phyloP scores from a whole-genome alignment of 208 protist genomes.

The Herpetomonas samuelpessoai region DNA sequence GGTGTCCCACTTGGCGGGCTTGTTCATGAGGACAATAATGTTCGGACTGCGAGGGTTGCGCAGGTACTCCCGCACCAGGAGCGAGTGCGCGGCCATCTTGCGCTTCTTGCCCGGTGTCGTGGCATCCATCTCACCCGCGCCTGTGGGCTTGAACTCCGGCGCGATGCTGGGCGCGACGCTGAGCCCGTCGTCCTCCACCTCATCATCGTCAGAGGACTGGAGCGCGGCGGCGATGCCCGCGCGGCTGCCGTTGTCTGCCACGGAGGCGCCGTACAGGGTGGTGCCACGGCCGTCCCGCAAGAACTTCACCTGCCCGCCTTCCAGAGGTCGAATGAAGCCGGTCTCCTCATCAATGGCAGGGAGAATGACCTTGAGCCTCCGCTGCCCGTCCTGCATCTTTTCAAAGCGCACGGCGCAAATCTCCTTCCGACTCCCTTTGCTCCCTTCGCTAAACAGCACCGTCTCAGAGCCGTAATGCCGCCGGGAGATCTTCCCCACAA shows the following conservation, averaged over 20 bases:
- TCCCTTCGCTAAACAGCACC: slow-evolving; percentile 44
- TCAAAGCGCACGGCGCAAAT: slow-evolving; percentile 26
- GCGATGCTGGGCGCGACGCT: not conserved
- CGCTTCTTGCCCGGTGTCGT: slow-evolving; percentile 3
- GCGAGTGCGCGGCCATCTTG: slow-evolving; percentile 20
- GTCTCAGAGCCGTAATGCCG: slow-evolving; percentile 25
- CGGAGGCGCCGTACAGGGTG: slow-evolving; percentile 15
- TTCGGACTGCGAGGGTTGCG: slow-evolving; percentile 19
- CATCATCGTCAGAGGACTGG: slow-evolving; percentile 21
- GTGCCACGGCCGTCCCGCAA: slow-evolving; percentile 32
- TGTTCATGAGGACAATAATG: slow-evolving; percentile 38
- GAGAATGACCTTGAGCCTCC: slow-evolving; percentile 35
- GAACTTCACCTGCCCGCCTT: slow-evolving; percentile 37
- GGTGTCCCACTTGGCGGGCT: slow-evolving; percentile 34
- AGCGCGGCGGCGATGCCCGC: slow-evolving; percentile 25
- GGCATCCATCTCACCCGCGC: slow-evolving; percentile 3
- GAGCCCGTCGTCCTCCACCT: slow-evolving; percentile 11
- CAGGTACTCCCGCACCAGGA: slow-evolving; percentile 23
- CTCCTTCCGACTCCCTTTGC: slow-evolving; percentile 32
- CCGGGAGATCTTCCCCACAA: slow-evolving; percentile 31
- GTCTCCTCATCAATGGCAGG: slow-evolving; percentile 39
- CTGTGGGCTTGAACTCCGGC: slow-evolving; percentile 8
- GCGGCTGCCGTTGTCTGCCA: slow-evolving; percentile 23
- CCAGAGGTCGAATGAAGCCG: slow-evolving; percentile 34
- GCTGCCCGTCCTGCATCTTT: slow-evolving; percentile 23